These are phyloP conservation scores for Penicillium sp. DNA, from an alignment of 2,329 filamentous ascomycete genomes.

Conservation along the genomic window DNA sequence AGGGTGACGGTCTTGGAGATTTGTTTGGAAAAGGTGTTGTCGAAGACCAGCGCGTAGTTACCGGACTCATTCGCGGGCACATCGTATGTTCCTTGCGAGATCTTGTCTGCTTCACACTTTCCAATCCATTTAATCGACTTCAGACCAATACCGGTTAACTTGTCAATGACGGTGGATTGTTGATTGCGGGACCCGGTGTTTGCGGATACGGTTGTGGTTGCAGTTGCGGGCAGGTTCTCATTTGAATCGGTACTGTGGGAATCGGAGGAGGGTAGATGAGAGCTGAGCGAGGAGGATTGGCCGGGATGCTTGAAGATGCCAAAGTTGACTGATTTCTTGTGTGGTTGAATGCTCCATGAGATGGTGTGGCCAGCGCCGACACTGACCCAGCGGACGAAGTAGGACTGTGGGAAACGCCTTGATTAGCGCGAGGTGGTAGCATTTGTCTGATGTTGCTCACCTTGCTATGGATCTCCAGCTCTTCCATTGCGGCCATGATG, in stretches of 20 bases:
- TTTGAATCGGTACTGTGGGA: conserved; percentile 44
- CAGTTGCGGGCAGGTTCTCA: conserved; percentile 38
- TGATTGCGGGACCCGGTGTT: conserved; percentile 60
- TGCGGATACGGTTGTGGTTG: no score
- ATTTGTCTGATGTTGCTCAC: conserved; percentile 54
- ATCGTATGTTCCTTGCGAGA: conserved; percentile 86
- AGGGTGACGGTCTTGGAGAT: conserved; percentile 94
- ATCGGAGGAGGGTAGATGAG: conserved; percentile 47
- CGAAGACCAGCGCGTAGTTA: conserved; percentile 95
- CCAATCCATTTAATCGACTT: conserved; percentile 78
- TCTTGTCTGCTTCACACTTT: conserved; percentile 95
- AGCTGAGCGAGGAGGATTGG: conserved; percentile 59
- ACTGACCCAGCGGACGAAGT: conserved; percentile 96
- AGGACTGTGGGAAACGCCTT: conserved; percentile 66
- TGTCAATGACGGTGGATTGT: conserved; percentile 72
- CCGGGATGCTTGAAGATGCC: conserved; percentile 97
- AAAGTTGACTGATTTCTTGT: conserved; percentile 98
- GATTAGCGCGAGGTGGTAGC: conserved; percentile 21
- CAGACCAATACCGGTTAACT: conserved; percentile 65
- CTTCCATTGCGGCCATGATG: conserved; percentile 89
- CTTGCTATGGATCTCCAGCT: conserved; percentile 97
- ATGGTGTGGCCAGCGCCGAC: conserved; percentile 90
- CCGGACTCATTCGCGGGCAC: conserved; percentile 75
- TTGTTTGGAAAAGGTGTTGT: conserved; percentile 98
- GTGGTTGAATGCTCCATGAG: conserved; percentile 95